phyloP scores from a whole-genome alignment of 1,284 basidiomycete genomes.

The Heterobasidion parviporum region DNA sequence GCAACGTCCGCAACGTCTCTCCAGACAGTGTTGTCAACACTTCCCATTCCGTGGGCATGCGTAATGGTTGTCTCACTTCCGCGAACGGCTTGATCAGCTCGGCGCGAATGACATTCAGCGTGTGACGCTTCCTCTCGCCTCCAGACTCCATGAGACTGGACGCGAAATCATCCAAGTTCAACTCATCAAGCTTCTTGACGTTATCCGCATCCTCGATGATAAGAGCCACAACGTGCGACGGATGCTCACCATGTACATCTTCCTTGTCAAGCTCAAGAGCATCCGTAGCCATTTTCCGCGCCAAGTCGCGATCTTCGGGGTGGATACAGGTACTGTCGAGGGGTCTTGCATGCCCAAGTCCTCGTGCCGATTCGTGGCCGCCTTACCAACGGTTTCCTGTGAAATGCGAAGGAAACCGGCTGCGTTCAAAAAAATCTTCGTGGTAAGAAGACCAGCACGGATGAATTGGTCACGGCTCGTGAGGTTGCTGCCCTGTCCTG shows the following conservation, averaged over 20 bases:
- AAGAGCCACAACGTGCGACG: conserved; percentile 77
- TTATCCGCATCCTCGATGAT: conserved; percentile 84
- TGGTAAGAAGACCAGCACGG: conserved; percentile 70
- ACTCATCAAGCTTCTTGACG: conserved; percentile 79
- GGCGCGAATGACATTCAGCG: conserved; percentile 80
- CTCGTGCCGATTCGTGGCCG: conserved; percentile 60
- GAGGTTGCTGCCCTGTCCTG: conserved; percentile 68
- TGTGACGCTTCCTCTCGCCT: conserved; percentile 81
- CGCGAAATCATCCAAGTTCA: conserved; percentile 96
- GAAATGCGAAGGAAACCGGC: conserved; percentile 86
- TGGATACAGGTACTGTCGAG: conserved; percentile 97
- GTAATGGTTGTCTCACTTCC: conserved; percentile 71
- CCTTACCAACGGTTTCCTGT: conserved; percentile 56
- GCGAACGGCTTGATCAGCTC: conserved; percentile 86
- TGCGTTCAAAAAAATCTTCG: conserved; percentile 86
- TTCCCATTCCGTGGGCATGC: conserved; percentile 66
- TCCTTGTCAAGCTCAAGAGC: conserved; percentile 94
- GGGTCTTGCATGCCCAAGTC: conserved; percentile 69
- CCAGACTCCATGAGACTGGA: conserved; percentile 83
- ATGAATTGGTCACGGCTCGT: conserved; percentile 83
- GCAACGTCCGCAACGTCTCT: conserved; percentile 78
- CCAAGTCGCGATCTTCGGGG: conserved; percentile 96
- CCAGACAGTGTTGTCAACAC: conserved; percentile 94
- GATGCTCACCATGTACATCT: conserved; percentile 85
- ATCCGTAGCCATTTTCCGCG: conserved; percentile 98